Base-by-base conservation (phyloP, 139 green algal genomes). In the Raphidocelis subcapitata region DNA sequence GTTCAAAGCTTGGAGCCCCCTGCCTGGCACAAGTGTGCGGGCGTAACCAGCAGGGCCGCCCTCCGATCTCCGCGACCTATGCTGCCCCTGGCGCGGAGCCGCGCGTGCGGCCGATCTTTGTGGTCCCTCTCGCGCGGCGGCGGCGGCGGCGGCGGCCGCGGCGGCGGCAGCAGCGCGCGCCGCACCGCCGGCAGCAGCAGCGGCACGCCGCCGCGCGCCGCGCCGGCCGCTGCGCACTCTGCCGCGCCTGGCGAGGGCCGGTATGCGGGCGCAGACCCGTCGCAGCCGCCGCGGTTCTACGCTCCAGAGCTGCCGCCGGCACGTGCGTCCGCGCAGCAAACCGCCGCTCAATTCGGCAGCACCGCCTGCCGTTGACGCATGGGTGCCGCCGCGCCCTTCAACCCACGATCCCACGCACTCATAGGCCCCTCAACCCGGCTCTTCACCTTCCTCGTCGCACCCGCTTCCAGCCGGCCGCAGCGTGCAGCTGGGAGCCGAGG, bases 231-330 rank as follows among this genome's bases (percentile, higher is more conserved):
- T 26, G 59, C 59, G 16, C n/a, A n/a, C 28, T 18, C 64, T 14
- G n/a, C 10, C 64, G 31, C 64, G 60, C 44, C 64, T 61, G 24
- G 44, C 44, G 35, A 31, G 20, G 32, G 36, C 21, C 65, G 60
- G 41, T 49, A 62, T 15, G 33, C 69, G 57, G 35, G 35, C 16
- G 20, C 62, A 32, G 21, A 41, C 5, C 52, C 51, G 21, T 46
- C 68, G 24, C 76, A 61, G n/a, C 65, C 68, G 26, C 82, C 77
- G 3, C 67, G 85, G 16, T 89, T 91, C 76, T 91, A 87, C 41
- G 62, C 85, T 3, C 62, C 72, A 0, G 29, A 82, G 26, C 70
- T 73, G 44, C 56, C 64, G 12, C 35, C 49, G 20, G 28, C 57
- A 5, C 31, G 31, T 16, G 51, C n/a, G 31, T 23, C 5, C 2